phyloP scores from a whole-genome alignment of 352 stramenopile species.

The Phytophthora lateralis region DNA sequence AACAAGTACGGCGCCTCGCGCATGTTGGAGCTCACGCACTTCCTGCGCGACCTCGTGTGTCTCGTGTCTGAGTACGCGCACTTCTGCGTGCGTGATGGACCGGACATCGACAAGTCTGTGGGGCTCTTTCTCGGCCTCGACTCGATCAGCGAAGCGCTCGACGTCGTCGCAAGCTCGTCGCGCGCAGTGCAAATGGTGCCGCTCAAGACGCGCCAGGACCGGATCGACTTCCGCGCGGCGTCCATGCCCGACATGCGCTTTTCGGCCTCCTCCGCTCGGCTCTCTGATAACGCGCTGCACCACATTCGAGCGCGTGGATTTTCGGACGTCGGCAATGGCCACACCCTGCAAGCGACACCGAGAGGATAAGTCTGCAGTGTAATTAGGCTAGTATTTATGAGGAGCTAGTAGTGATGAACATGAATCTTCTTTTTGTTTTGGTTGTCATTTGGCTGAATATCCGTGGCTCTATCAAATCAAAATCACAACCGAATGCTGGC shows the following conservation, averaged over 20 bases:
- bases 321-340: constrained; percentile 27
- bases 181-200: constrained; percentile 34
- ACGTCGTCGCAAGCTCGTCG: constrained; percentile 38
- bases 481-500: constrained; percentile 23
- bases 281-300: constrained; percentile 31
- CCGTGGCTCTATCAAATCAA: constrained; percentile 35
- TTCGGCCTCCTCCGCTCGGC: constrained; percentile 42
- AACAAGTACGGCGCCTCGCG: constrained; percentile 65
- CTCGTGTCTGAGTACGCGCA: constrained; percentile 46
- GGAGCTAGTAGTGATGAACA: background rate
- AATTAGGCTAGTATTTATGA: constrained; percentile 3
- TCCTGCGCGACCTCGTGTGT: constrained; percentile 59
- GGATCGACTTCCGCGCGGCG: constrained; percentile 65
- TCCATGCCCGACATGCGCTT: constrained; percentile 74
- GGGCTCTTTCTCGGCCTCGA: constrained; percentile 58
- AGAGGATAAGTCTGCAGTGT: background rate
- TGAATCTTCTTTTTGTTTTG: constrained; percentile 4
- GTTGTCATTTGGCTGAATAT: constrained; percentile 31
- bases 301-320: constrained; percentile 38
- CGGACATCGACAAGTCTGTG: constrained; percentile 71
- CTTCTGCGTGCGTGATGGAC: constrained; percentile 50
- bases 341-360: background rate
- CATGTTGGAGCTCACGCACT: constrained; percentile 68
- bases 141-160: constrained; percentile 53
- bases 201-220: constrained; percentile 70